Conservation (phyloP, 306 rosid genomes). For the Fragaria vesca region DNA sequence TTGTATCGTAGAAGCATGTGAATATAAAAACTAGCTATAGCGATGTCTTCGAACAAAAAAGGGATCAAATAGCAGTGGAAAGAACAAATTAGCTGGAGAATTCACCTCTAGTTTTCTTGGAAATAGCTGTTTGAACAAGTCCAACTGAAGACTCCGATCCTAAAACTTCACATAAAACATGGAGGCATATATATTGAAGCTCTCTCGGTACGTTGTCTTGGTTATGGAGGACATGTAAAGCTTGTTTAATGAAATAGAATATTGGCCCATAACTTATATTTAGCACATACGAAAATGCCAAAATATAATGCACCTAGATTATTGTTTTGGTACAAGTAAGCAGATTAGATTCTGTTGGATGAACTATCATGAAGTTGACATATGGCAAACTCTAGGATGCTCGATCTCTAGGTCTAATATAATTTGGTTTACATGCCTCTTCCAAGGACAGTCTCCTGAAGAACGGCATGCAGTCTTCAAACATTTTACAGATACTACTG, state of each 20-base stretch:
- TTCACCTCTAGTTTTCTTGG: not conserved
- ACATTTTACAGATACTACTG: not conserved
- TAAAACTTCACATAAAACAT: slow-evolving; percentile 30
- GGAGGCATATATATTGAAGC: slow-evolving; percentile 28
- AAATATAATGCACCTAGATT: slow-evolving; percentile 16
- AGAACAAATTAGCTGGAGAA: not conserved
- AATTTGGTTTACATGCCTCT: not conserved
- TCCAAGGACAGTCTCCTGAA: not conserved
- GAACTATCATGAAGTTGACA: slow-evolving; percentile 33
- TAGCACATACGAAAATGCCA: not conserved
- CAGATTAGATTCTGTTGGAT: slow-evolving; percentile 25
- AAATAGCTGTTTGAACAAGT: slow-evolving; percentile 45
- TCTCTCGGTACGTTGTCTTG: slow-evolving; percentile 50
- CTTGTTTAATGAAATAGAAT: slow-evolving; percentile 11
- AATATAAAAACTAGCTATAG: not conserved
- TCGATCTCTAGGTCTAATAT: not conserved
- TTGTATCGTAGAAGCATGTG: not conserved
- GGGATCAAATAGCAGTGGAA: not conserved
- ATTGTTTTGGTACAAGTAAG: slow-evolving; percentile 31
- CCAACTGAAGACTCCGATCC: slow-evolving; percentile 34
- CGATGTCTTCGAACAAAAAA: not conserved
- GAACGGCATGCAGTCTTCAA: not conserved
- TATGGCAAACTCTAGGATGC: slow-evolving; percentile 40
- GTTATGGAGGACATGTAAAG: slow-evolving; percentile 48
- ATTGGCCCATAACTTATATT: not conserved